Evolutionary conservation across 331 rosid genomes (phyloP).

Genomic region (Acacia concinna): DNA sequence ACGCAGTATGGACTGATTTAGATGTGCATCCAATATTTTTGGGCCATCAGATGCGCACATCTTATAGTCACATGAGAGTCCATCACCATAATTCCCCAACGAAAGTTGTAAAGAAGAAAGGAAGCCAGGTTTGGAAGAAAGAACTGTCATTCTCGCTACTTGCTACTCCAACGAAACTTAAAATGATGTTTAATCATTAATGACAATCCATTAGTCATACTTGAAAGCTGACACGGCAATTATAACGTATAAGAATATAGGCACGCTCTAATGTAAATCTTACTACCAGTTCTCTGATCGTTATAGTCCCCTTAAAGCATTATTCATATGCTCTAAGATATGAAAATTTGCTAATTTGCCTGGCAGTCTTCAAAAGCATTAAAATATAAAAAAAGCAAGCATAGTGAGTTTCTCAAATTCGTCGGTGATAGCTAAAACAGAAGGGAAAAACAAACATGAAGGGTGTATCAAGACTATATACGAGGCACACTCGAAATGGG

Average conservation of each 20-base stretch:
- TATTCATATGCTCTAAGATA: slow-evolving; percentile 8
- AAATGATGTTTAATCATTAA: slow-evolving; percentile 1
- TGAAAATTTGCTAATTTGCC: not conserved
- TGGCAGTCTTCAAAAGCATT: not conserved
- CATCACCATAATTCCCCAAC: not conserved
- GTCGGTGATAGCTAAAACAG: not conserved
- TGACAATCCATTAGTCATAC: not conserved
- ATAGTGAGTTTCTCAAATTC: not conserved
- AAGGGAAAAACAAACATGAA: not conserved
- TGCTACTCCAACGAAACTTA: slow-evolving; percentile 1
- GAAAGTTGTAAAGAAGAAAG: not conserved
- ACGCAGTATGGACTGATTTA: not conserved
- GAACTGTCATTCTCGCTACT: slow-evolving; percentile 3
- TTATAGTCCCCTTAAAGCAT: not conserved
- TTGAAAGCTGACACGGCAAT: not conserved
- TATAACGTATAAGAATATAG: not conserved
- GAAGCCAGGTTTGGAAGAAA: slow-evolving; percentile 9
- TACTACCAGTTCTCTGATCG: not conserved
- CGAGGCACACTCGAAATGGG: not conserved
- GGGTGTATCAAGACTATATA: not conserved
- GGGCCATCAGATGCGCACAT: not conserved
- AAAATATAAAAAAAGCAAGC: not conserved
- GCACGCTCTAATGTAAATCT: not conserved
- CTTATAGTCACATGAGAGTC: not conserved
- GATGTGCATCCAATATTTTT: not conserved